These are phyloP conservation scores for Nitzschia inconspicua DNA, from an alignment of 108 stramenopile species.

Conservation along the genomic window DNA sequence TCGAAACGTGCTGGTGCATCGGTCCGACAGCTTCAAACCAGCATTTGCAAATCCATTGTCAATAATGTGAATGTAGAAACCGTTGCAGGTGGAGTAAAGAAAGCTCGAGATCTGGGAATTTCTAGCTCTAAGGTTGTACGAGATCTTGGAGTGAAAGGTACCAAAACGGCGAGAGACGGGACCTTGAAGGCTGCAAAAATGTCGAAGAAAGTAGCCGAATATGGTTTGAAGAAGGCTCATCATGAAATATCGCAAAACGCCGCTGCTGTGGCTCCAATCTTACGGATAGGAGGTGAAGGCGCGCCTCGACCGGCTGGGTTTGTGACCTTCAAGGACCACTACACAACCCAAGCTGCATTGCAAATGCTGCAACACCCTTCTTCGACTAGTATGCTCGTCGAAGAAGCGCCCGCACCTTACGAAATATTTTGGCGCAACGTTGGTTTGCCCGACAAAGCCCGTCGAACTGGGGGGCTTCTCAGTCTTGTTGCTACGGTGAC, in stretches of 20 bases:
- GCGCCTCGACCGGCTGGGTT: slow-evolving; percentile 26
- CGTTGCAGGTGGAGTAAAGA: too few relatives aligned
- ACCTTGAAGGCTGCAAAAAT: neutral
- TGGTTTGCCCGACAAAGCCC: slow-evolving; percentile 22
- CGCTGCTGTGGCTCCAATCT: neutral
- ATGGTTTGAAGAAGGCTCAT: neutral
- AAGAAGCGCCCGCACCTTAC: slow-evolving; percentile 32
- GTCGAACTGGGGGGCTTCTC: slow-evolving; percentile 35
- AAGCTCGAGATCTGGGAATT: too few relatives aligned
- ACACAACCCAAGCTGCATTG: slow-evolving; percentile 22
- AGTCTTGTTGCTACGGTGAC: slow-evolving; percentile 29
- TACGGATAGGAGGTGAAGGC: slow-evolving; percentile 13
- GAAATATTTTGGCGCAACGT: slow-evolving; percentile 55
- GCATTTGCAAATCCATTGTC: too few relatives aligned
- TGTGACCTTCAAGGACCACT: slow-evolving; percentile 32
- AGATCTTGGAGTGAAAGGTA: too few relatives aligned
- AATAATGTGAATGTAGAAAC: too few relatives aligned
- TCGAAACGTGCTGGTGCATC: too few relatives aligned
- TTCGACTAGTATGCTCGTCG: slow-evolving; percentile 21
- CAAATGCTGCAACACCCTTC: slow-evolving; percentile 43
- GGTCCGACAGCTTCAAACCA: too few relatives aligned
- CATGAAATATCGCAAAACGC: slow-evolving; percentile 2
- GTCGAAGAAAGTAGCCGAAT: slow-evolving; percentile 13
- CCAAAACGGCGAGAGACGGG: neutral
- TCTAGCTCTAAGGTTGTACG: too few relatives aligned